Evolutionary conservation across 2,329 filamentous ascomycete species (phyloP), one percentile per base, ranked within the genome.

Genomic region (Fusarium anguioides): DNA sequence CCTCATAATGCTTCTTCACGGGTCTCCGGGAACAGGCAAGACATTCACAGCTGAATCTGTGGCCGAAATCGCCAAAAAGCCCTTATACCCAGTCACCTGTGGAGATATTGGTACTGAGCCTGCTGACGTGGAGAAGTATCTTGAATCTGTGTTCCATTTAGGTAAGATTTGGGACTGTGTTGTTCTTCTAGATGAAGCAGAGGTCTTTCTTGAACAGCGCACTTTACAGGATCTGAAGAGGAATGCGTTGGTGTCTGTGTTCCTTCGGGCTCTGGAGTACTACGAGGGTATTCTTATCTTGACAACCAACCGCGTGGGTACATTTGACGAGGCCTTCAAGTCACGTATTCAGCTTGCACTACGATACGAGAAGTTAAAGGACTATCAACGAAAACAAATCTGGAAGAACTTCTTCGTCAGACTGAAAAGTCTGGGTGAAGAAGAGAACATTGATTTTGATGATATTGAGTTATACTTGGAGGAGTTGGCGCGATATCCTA

Each of bases 91-190:
- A 8, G 64, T 69, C 27, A 66, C 66, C 0, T 68, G 66, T 2
- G 66, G 64, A 27, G 64, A 69, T 40, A 69, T 68, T n/a, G 66
- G 66, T 4, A 69, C 47, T 2, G 64, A 69, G 4, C 66, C 66
- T 8, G 39, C 17, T 17, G 57, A 69, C 0, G 65, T 69, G 12
- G 65, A 69, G 18, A 42, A 36, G 48, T 69, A 69, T 50, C 51
- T 69, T 3, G 66, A 52, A 6, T 51, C 57, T 12, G 65, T 69
- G 0, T 33, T 68, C 1, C 47, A 68, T 39, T 33, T 68, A 3
- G 65, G 61, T 3, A 69, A 40, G 18, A 27, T 60, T 1, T 69
- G 65, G 66, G 66, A 56, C 4, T 69, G 65, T 8, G 65, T 65
- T 6, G 60, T 48, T 0, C 26, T 55, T 2, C 41, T 64, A 5